Base-by-base conservation (phyloP, 2,329 filamentous ascomycete genomes). In the Aspergillus neotritici region DNA sequence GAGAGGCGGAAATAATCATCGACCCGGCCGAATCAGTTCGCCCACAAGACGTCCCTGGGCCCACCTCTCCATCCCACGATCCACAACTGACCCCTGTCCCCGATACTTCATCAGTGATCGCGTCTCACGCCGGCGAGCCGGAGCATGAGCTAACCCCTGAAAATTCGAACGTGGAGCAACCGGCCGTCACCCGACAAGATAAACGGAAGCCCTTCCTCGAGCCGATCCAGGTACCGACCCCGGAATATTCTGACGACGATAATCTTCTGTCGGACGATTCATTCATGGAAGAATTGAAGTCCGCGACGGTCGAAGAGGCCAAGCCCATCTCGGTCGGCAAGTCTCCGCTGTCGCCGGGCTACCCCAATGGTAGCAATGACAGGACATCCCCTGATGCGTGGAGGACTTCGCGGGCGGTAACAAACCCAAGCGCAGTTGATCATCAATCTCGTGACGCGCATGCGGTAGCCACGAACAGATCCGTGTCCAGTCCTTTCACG, bases 281-380 rank as follows among this genome's bases (percentile, higher is more conserved):
- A 12, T 78, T 90, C 49, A 85, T 94, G 78, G 86, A 94, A 44
- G 89, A 94, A 66, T 70, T 94, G 43, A 85, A 87, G 55, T 85
- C 80, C 43, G 89, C 88, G 21, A 89, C 84, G 2, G 71, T 94
- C 13, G 78, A 93, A 60, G 81, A 95, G 68, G 88, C 88, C n/a
- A 84, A 83, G 60, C 84, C 87, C 2, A 80, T 94, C 50, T 77
- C 78, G 2, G 82, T 93, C 7, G 82, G 85, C 15, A 90, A 89
- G 63, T 88, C 88, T n/a, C 87, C 89, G n/a, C 79, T 85, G 33
- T 83, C 79, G 11, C 78, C 85, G 0, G 76, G 82, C 41, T 79
- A 80, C 50, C 67, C 74, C 28, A 63, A 56, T 41, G 58, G 62
- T 50, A 58, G 57, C 46, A 48, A 64, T 45, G 58, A 60, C 30